Base-by-base conservation (phyloP, 352 stramenopile genomes). In the Phytopythium mirpurense region DNA sequence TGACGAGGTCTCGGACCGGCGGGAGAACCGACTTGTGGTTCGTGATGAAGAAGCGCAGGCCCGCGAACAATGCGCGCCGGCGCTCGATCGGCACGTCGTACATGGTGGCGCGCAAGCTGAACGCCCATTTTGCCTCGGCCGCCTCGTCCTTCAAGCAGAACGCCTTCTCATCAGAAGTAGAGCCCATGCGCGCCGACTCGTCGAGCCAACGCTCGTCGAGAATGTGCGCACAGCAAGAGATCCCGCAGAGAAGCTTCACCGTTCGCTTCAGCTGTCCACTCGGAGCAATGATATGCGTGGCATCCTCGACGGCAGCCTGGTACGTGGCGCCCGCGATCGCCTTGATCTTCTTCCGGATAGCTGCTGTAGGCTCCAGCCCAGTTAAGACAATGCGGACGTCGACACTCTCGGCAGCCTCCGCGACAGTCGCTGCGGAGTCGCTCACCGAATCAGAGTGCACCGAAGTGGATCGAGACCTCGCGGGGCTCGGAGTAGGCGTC, bases 201-300 rank as follows among this genome's bases (percentile, higher is more conserved):
- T 72, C 57, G 36, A 85, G 60, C 74, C 74, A 85, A 36, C 60
- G 57, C 47, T 74, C 59, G 21, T 68, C 70, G 21, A 83, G 24
- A 52, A 85, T 75, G 56, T 85, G 74, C 7, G 21, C 44, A 36
- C 74, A 85, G 50, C 67, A 79, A 11, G 74, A 79, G 19, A 85
- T 78, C 5, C 74, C 71, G 24, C 74, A 83, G 38, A 85, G 52
- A 26, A 85, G 50, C 59, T 85, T 85, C 32, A 85, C 71, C 7
- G 74, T 85, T 19, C 74, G 68, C 57, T 85, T 85, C 2, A 85
- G 46, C 16, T 76, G 50, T 29, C 66, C 56, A 19, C 62, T 50
- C 31, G 67, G 71, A 47, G 63, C 74, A 49, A 85, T 62, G 27
- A 85, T 47, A 63, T 85, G 74, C 9, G 69, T 85, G 7, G 67